These are phyloP conservation scores for Aquilaria agallochum DNA, from an alignment of 441 rosid species.

Conservation along the genomic window DNA sequence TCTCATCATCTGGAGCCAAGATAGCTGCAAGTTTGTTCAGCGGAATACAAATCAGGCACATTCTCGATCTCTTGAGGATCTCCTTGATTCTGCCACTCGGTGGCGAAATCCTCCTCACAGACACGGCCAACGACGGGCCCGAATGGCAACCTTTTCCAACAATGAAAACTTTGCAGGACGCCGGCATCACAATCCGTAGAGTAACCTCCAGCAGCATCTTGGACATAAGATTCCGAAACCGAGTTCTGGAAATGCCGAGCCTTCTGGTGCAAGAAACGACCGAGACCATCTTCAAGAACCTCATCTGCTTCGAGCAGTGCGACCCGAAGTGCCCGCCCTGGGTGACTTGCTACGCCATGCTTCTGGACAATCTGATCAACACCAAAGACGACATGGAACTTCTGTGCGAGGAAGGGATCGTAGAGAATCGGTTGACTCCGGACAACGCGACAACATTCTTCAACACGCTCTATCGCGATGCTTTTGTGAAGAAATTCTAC, in stretches of 20 bases:
- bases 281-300: slow-evolving; percentile 7
- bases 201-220: slow-evolving; percentile 1
- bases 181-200: slow-evolving; percentile 2
- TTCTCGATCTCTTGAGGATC: slow-evolving; percentile 12
- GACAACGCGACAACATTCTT: slow-evolving; percentile 27
- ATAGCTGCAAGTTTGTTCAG: not conserved
- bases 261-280: slow-evolving; percentile 9
- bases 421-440: slow-evolving; percentile 24
- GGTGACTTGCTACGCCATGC: slow-evolving; percentile 25
- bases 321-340: slow-evolving; percentile 12
- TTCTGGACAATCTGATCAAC: slow-evolving; percentile 28
- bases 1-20: not conserved
- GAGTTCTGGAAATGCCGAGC: slow-evolving; percentile 4
- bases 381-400: slow-evolving; percentile 20
- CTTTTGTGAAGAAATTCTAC: slow-evolving; percentile 15
- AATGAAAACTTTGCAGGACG: not conserved
- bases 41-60: not conserved
- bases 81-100: slow-evolving; percentile 1
- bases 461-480: slow-evolving; percentile 26
- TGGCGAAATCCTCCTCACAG: not conserved
- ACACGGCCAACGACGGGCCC: not conserved
- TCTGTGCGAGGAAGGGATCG: slow-evolving; percentile 13
- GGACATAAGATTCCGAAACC: slow-evolving; percentile 5
- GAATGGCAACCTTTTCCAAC: not conserved
- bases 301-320: slow-evolving; percentile 33